Evolutionary conservation across 1,139 yeast genomes (phyloP).

Genomic region (Saccharomyces hybrid): DNA sequence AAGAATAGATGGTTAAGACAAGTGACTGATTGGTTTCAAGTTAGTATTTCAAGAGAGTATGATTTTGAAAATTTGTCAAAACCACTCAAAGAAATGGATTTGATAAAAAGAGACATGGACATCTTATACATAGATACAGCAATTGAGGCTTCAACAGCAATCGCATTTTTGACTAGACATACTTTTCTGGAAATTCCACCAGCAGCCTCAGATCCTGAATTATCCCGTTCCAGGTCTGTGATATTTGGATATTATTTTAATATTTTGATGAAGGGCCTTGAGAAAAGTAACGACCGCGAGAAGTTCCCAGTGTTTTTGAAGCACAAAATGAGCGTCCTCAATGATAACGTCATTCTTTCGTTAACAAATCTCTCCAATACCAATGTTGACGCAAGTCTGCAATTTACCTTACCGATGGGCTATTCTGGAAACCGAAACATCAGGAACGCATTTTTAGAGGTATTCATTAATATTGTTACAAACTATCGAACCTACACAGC

Average conservation of each 20-base stretch:
- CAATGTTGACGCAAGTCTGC: conserved; percentile 72
- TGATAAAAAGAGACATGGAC: conserved; percentile 39
- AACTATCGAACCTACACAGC: conserved; percentile 32
- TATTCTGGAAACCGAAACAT: conserved; percentile 60
- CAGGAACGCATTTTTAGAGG: conserved; percentile 66
- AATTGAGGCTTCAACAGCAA: conserved; percentile 54
- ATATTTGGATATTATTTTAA: conserved; percentile 68
- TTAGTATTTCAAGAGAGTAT: conserved; percentile 36
- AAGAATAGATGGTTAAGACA: conserved; percentile 57
- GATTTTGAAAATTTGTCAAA: conserved; percentile 30
- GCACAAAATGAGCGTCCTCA: conserved; percentile 50
- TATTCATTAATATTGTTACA: conserved; percentile 60
- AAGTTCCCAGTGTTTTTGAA: conserved; percentile 33
- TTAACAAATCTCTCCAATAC: conserved; percentile 62
- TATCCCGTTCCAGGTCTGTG: conserved; percentile 51
- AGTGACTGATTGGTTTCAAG: conserved; percentile 63
- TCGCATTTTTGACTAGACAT: conserved; percentile 48
- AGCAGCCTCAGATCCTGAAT: conserved; percentile 50
- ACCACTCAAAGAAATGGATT: conserved; percentile 30
- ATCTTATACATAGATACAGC: conserved; percentile 58
- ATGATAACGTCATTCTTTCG: conserved; percentile 60
- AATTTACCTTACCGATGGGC: conserved; percentile 70
- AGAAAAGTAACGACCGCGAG: conserved; percentile 42
- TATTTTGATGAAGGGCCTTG: conserved; percentile 61
- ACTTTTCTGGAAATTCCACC: conserved; percentile 57